Evolutionary conservation across 192 early-diverging fungal genomes (phyloP), one percentile per base, ranked within the genome.

Genomic region (Coemansia sp.): DNA sequence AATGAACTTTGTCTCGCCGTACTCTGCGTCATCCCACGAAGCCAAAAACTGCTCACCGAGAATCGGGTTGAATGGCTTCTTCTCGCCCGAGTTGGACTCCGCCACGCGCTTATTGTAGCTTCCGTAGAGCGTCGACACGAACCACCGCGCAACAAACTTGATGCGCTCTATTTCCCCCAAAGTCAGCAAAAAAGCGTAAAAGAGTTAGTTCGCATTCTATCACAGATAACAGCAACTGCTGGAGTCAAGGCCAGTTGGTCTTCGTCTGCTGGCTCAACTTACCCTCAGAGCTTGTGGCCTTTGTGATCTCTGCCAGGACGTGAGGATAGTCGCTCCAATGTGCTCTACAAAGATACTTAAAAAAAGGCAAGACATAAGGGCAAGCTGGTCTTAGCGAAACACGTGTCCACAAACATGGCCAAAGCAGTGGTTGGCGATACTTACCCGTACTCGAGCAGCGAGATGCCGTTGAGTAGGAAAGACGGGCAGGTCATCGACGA

Each of bases 401-500:
- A 53, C 28, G 50, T 31, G 25, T 14, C 14, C 28, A 28, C 26
- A 53, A 11, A 16, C 50, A 31, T 25, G 25, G 16, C 50, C 9
- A 31, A 25, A 16, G 5, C 50, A 13, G 21, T 13, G 50, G 14
- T 23, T 45, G 7, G 2, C 0, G 23, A 26, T 9, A 68, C 87
- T 39, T 78, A 78, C 76, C 77, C 87, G 77, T 93, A 93, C 65
- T 93, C 92, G 33, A 93, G 84, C 41, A 92, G 74, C 64, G 91
- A 92, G 56, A 86, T 86, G 59, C 90, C 89, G 52, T 86, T 88
- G 37, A 93, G 76, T 8, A 93, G 66, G 64, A 92, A 93, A 39
- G 89, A 87, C 48, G 92, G 92, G 70, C 90, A 91, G 3, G 92
- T 92, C 50, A 93, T 77, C 53, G 85, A 85, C 9, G 89, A 91